Evolutionary conservation across 2,329 filamentous ascomycete species (phyloP).

Genomic region (Venturia effusa): DNA sequence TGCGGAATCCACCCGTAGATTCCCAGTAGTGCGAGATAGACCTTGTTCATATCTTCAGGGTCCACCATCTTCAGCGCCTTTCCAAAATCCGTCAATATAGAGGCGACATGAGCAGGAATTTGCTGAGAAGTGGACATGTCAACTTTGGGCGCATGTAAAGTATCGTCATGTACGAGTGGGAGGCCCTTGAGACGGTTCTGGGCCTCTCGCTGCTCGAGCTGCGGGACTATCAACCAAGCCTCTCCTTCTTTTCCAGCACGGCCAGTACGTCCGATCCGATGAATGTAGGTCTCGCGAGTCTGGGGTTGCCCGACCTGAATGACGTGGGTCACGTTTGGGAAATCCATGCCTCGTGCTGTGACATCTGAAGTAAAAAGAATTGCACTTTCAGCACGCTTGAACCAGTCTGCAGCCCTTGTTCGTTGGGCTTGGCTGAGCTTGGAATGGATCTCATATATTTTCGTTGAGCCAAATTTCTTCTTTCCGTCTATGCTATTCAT

Average conservation of each 20-base stretch:
- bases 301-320: conserved; percentile 39
- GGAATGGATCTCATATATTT: conserved; percentile 60
- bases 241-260: conserved; percentile 64
- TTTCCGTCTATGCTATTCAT: conserved; percentile 28
- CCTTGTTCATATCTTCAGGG: conserved; percentile 30
- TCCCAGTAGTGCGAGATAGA: conserved; percentile 51
- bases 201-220: conserved; percentile 40
- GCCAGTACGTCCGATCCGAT: conserved; percentile 41
- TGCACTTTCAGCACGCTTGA: conserved; percentile 52
- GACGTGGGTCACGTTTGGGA: conserved; percentile 41
- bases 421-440: conserved; percentile 60
- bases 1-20: conserved; percentile 33
- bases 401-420: conserved; percentile 59
- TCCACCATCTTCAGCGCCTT: conserved; percentile 35
- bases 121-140: conserved; percentile 32
- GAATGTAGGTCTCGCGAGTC: conserved; percentile 38
- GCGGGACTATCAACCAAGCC: conserved; percentile 55
- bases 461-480: conserved; percentile 20
- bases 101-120: conserved; percentile 30
- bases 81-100: conserved; percentile 35
- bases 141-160: conserved; percentile 39
- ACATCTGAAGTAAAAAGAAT: conserved; percentile 41
- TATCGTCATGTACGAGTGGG: conserved; percentile 46
- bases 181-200: conserved; percentile 45
- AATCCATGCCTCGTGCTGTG: conserved; percentile 42